Percentiles rank a stretch among this genome's conserved stretches.
phyloP scores from a whole-genome alignment of 228 moss, liverwort and hornwort genomes.

The Sphagnum fallax region DNA sequence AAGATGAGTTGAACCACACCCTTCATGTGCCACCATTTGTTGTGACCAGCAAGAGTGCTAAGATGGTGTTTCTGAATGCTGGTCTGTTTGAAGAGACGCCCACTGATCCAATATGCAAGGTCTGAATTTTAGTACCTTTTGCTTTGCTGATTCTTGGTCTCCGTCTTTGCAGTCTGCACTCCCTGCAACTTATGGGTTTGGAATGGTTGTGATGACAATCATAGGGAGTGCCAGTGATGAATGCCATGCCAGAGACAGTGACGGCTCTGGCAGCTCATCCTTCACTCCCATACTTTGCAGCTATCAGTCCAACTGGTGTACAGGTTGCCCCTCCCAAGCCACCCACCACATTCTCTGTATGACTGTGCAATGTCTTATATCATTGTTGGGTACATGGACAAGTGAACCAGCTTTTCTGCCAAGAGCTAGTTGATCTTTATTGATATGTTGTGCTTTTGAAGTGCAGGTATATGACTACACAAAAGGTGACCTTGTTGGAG shows the following conservation, averaged over 20 bases:
- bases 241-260: conserved; percentile 43
- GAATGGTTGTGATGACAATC: background rate
- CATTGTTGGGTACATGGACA: too few species aligned
- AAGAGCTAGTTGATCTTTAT: background rate
- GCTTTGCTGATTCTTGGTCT: background rate
- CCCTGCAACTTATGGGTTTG: too few species aligned
- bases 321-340: conserved; percentile 12
- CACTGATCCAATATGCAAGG: conserved; percentile 36
- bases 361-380: too few species aligned
- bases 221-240: conserved; percentile 38
- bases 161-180: too few species aligned
- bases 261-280: conserved; percentile 40
- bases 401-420: conserved; percentile 2
- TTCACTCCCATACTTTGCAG: conserved; percentile 29
- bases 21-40: conserved; percentile 46
- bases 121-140: conserved; percentile 1
- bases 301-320: conserved; percentile 33
- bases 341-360: too few species aligned
- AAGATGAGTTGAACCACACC: conserved; percentile 31
- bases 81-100: conserved; percentile 57
- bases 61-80: conserved; percentile 39
- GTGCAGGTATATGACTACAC: conserved; percentile 29
- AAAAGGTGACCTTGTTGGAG: conserved; percentile 14
- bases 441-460: background rate
- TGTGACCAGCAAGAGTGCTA: conserved; percentile 39